These are phyloP conservation scores for Rutstroemia sp. DNA, from an alignment of 2,329 filamentous ascomycete species.

Conservation along the genomic window DNA sequence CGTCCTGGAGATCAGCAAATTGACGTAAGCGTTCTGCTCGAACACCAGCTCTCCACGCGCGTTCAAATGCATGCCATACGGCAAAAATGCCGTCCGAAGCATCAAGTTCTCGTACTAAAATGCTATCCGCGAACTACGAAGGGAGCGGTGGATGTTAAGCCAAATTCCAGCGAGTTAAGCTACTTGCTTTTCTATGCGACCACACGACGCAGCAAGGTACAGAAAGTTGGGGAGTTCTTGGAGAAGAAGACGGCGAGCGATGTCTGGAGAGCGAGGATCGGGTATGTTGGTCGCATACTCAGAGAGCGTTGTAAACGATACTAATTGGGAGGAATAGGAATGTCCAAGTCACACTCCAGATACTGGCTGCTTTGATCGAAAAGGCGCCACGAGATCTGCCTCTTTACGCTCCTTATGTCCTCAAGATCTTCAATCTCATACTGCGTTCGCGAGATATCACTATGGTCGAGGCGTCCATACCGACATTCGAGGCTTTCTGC, in stretches of 20 bases:
- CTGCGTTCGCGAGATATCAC: constrained; percentile 81
- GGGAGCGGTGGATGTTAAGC: constrained; percentile 84
- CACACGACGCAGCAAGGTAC: constrained; percentile 87
- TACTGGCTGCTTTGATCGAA: constrained; percentile 84
- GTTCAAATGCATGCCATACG: constrained; percentile 54
- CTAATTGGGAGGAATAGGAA: constrained; percentile 49
- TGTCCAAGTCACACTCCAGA: constrained; percentile 90
- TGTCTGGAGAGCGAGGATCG: constrained; percentile 81
- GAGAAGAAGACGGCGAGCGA: constrained; percentile 91
- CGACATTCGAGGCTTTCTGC: constrained; percentile 84
- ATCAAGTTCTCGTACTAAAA: constrained; percentile 92
- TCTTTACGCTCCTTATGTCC: constrained; percentile 76
- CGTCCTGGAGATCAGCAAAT: not conserved
- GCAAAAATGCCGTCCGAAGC: constrained; percentile 77
- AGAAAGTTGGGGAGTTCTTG: constrained; percentile 90
- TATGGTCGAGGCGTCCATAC: constrained; percentile 84
- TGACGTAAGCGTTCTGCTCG: not conserved
- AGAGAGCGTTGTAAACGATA: constrained; percentile 1
- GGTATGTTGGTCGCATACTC: constrained; percentile 45
- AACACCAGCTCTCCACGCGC: not conserved
- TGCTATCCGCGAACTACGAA: constrained; percentile 94
- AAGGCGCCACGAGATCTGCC: constrained; percentile 86
- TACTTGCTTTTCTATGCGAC: constrained; percentile 96
- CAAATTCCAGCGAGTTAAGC: constrained; percentile 92
- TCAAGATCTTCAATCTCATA: constrained; percentile 77